Evolutionary conservation across 371 early-diverging fungal genomes (phyloP).

Genomic region (Gilbertella persicaria): DNA sequence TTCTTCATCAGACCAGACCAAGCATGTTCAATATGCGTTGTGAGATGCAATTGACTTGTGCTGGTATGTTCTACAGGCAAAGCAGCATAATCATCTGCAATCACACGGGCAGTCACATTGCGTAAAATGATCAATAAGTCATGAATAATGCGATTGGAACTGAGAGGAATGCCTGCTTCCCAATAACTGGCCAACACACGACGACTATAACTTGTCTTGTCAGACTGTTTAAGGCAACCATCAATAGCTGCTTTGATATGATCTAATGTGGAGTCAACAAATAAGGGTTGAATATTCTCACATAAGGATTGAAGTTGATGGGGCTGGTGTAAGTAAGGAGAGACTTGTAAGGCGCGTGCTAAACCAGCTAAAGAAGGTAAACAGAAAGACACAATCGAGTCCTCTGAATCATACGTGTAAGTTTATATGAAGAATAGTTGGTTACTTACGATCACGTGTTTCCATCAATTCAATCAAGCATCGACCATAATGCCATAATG

Average conservation of each 20-base stretch:
- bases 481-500: slow-evolving; percentile 33
- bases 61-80: slow-evolving; percentile 8
- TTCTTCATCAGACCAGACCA: slow-evolving; percentile 43
- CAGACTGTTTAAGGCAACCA: slow-evolving; percentile 24
- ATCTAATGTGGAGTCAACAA: slow-evolving; percentile 44
- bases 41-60: slow-evolving; percentile 10
- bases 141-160: slow-evolving; percentile 48
- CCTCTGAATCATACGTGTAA: slow-evolving; percentile 23
- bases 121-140: slow-evolving; percentile 51
- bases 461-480: slow-evolving; percentile 18
- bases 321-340: slow-evolving; percentile 45
- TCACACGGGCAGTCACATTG: slow-evolving; percentile 46
- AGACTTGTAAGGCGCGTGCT: slow-evolving; percentile 56
- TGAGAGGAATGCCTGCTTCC: slow-evolving; percentile 39
- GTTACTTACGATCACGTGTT: slow-evolving; percentile 11
- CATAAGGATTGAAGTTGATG: slow-evolving; percentile 41
- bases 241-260: slow-evolving; percentile 48
- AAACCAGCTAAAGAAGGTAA: slow-evolving; percentile 62
- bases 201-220: slow-evolving; percentile 20
- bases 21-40: slow-evolving; percentile 33
- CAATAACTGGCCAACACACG: slow-evolving; percentile 39
- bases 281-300: slow-evolving; percentile 43
- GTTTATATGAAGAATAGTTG: background rate
- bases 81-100: slow-evolving; percentile 19
- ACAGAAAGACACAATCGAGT: slow-evolving; percentile 50